A percentile compares a stretch with the other conserved stretches of the same genome.
Evolutionary conservation across 2,329 filamentous ascomycete genomes (phyloP).

Genomic region (Xylaria sp.): DNA sequence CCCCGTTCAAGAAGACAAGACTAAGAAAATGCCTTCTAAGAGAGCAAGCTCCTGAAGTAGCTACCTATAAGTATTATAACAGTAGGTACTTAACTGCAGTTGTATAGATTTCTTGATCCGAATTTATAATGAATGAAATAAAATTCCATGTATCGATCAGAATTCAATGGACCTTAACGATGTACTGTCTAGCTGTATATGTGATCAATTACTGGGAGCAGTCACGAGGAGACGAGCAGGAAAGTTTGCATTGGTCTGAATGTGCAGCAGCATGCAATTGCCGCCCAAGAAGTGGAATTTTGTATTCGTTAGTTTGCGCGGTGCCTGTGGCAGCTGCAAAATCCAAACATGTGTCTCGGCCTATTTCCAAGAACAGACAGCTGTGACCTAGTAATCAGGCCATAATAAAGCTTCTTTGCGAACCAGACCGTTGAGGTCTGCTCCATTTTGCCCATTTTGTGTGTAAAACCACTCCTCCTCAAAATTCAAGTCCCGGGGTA

Average conservation of each 20-base stretch:
- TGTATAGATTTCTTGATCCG: neutral
- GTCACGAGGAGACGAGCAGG: neutral
- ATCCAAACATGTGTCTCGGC: slow-evolving; percentile 8
- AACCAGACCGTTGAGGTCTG: slow-evolving; percentile 43
- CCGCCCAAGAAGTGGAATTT: slow-evolving; percentile 5
- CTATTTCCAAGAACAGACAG: slow-evolving; percentile 5
- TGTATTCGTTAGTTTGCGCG: slow-evolving; percentile 17
- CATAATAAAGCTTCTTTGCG: slow-evolving; percentile 8
- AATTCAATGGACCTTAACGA: no score
- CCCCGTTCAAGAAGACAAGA: no score
- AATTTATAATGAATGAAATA: neutral
- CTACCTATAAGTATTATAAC: neutral
- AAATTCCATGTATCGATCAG: no score
- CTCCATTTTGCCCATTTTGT: slow-evolving; percentile 19
- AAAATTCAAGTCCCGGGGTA: slow-evolving; percentile 51
- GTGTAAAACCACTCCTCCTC: slow-evolving; percentile 26
- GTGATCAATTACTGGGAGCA: neutral
- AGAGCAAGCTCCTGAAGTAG: neutral
- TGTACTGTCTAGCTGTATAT: neutral
- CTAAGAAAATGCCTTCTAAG: neutral
- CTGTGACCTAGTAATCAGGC: slow-evolving; percentile 3
- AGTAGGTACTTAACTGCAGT: no score
- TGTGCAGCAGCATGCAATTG: slow-evolving; percentile 14
- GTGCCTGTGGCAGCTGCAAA: slow-evolving; percentile 5
- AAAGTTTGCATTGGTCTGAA: neutral